A percentile compares a stretch with the other conserved stretches of the same genome.
These are phyloP conservation scores for Pulveroboletus frians DNA, from an alignment of 768 basidiomycete species.

Conservation along the genomic window DNA sequence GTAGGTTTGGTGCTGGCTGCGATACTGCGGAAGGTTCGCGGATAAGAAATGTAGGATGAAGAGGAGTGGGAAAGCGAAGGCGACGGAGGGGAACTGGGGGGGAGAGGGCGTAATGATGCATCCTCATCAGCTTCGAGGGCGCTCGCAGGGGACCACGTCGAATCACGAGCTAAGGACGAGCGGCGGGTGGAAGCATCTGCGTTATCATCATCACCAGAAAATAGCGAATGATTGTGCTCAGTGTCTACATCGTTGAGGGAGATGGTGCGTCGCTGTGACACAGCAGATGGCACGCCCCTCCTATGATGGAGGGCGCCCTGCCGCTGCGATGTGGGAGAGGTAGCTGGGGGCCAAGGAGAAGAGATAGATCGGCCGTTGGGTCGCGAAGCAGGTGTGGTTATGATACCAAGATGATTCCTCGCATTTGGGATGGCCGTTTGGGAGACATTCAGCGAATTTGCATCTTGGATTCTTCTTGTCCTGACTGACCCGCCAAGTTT, in stretches of 20 bases:
- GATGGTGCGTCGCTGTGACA: constrained; percentile 49
- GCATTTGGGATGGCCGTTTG: constrained; percentile 10
- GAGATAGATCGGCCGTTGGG: constrained; percentile 27
- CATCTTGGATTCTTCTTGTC: constrained; percentile 44
- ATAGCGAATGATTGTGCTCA: constrained; percentile 34
- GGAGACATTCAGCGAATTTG: constrained; percentile 10
- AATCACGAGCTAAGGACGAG: constrained; percentile 64
- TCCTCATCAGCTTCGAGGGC: constrained; percentile 87
- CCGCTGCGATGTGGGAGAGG: constrained; percentile 21
- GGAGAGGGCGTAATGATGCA: constrained; percentile 84
- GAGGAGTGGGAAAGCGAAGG: constrained; percentile 82
- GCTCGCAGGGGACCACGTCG: constrained; percentile 75
- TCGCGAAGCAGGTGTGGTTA: constrained; percentile 13
- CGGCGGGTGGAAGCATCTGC: constrained; percentile 45
- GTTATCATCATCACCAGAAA: constrained; percentile 35
- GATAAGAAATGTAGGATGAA: constrained; percentile 76
- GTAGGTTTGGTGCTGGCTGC: constrained; percentile 93
- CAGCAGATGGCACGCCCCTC: constrained; percentile 18
- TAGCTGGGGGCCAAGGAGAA: constrained; percentile 24
- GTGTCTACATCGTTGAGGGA: constrained; percentile 61
- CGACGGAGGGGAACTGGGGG: constrained; percentile 83
- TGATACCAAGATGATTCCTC: constrained; percentile 14
- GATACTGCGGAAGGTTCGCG: constrained; percentile 76
- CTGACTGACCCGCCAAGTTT: constrained; percentile 71
- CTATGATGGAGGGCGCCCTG: constrained; percentile 18